These are phyloP conservation scores for Hyphopichia homilentoma DNA, from an alignment of 805 yeast genomes.

Conservation along the genomic window DNA sequence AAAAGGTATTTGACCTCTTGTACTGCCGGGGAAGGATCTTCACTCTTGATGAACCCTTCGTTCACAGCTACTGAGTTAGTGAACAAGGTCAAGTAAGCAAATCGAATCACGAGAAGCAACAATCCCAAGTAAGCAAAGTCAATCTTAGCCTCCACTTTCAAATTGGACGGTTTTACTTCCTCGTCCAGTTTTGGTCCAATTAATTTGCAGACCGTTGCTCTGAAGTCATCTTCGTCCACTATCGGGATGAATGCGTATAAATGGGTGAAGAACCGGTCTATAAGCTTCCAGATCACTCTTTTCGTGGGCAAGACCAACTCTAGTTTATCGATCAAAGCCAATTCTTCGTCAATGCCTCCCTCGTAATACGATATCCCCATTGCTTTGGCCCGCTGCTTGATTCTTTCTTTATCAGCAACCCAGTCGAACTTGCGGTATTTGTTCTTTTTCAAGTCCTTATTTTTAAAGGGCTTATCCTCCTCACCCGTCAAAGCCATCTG, in stretches of 20 bases:
- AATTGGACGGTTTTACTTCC: slow-evolving; percentile 15
- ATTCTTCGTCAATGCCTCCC: slow-evolving; percentile 22
- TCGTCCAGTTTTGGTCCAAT: slow-evolving; percentile 14
- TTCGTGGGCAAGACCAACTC: slow-evolving; percentile 33
- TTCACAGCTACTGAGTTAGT: slow-evolving; percentile 24
- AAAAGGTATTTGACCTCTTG: slow-evolving; percentile 23
- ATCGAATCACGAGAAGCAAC: slow-evolving; percentile 28
- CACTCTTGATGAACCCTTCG: slow-evolving; percentile 18
- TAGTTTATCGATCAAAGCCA: slow-evolving; percentile 25
- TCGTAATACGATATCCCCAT: slow-evolving; percentile 28
- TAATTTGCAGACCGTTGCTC: slow-evolving; percentile 12
- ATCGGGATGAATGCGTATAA: slow-evolving; percentile 44
- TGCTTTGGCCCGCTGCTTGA: slow-evolving; percentile 15
- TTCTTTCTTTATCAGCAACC: slow-evolving; percentile 2
- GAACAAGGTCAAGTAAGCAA: slow-evolving; percentile 31
- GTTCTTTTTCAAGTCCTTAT: neutral
- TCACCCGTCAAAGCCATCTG: too few relatives aligned
- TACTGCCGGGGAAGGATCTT: slow-evolving; percentile 21
- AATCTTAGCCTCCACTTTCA: slow-evolving; percentile 22
- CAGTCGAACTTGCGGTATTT: neutral
- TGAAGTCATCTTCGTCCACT: slow-evolving; percentile 30
- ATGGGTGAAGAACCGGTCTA: slow-evolving; percentile 38
- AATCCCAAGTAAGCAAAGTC: slow-evolving; percentile 34
- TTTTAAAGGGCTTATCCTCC: too few relatives aligned
- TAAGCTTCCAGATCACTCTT: slow-evolving; percentile 32